Conservation (phyloP, 116 monocot species). For the Iris pallida region DNA sequence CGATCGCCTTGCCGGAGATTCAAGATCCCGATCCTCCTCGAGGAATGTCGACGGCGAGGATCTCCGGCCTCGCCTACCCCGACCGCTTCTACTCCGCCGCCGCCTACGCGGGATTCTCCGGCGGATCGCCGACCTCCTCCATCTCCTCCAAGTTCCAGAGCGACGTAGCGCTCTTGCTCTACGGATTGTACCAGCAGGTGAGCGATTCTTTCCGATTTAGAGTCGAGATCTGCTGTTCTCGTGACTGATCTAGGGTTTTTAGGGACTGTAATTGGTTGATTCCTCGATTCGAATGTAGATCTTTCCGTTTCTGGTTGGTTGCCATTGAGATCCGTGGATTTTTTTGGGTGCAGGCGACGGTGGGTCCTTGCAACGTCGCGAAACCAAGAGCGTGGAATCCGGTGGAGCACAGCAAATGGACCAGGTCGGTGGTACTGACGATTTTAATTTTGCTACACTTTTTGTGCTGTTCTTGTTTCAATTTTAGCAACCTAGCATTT, state of each 20-base stretch:
- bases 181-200: conserved; percentile 86
- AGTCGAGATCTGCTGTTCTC: background rate
- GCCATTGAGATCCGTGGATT: background rate
- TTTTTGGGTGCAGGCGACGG: conserved; percentile 59
- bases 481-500: too few species aligned
- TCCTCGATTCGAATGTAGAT: conserved; percentile 11
- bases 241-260: background rate
- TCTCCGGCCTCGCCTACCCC: conserved; percentile 79
- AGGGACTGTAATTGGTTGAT: background rate
- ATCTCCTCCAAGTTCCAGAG: conserved; percentile 59
- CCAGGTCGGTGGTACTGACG: conserved; percentile 39
- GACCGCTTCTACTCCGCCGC: conserved; percentile 89
- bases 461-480: too few species aligned
- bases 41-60: conserved; percentile 40
- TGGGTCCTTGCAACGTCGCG: conserved; percentile 72
- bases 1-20: background rate
- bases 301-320: background rate
- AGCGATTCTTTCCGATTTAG: background rate
- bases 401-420: conserved; percentile 95
- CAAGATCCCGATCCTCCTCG: background rate
- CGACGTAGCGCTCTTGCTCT: conserved; percentile 83
- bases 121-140: conserved; percentile 28
- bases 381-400: conserved; percentile 87
- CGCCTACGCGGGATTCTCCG: conserved; percentile 54
- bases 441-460: too few species aligned